Base-by-base conservation (phyloP, 352 stramenopile species). In the Globisporangium cystogenes region DNA sequence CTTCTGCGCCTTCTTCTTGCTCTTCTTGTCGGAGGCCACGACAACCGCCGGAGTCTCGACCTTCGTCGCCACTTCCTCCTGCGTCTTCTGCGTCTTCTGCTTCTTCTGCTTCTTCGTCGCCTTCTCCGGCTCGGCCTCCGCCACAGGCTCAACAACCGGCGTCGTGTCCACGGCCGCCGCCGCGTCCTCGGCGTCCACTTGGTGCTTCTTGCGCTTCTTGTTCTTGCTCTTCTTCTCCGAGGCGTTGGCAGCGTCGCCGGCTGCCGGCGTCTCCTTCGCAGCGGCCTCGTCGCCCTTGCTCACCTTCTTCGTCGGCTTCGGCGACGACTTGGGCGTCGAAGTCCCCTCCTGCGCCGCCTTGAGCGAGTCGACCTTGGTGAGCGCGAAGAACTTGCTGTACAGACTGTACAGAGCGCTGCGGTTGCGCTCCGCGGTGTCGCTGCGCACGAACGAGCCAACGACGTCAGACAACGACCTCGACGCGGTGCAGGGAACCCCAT, bases 311-410 rank as follows among this genome's bases (percentile, higher is more conserved):
- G 47, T 52, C 48, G 72, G 72, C 45, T 55, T 52, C 44, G 33
- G 26, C 37, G 54, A 49, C 42, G 55, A 29, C 10, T 50, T 68
- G 8, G 57, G 57, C 37, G 62, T 68, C 0, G 23, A 51, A 18
- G 70, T 62, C 33, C 76, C 70, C 15, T 81, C 64, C 56, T 75
- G 53, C 15, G 58, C 61, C 46, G 60, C 70, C 65, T 90, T 80
- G 56, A 90, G 71, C 51, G 83, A 92, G 56, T 93, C 78, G 14
- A 90, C 56, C 44, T 90, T 79, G 45, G 83, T 93, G 29, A 78
- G 35, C 20, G 58, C 54, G 51, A 81, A 87, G 40, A 89, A 90
- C 51, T 86, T 76, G 48, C 72, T 72, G 67, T 92, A 90, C 51
- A 93, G 51, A 21, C 82, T 76, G 70, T 93, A 93, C 6, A 93